phyloP scores from a whole-genome alignment of 1,284 basidiomycete species.

The Taiwanofungus camphoratus region DNA sequence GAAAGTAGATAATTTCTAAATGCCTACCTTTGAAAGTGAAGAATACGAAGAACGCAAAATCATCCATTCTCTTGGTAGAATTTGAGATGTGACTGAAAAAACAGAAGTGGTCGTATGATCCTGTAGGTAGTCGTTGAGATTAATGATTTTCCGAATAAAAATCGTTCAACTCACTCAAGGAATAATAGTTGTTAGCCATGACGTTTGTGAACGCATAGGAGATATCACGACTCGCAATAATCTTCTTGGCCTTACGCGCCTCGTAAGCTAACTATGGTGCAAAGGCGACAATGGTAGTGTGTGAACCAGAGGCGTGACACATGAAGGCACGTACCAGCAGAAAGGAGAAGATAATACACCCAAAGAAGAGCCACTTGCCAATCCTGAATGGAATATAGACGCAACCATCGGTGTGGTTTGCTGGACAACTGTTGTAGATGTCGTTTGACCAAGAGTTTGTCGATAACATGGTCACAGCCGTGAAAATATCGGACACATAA shows the following conservation, averaged over 20 bases:
- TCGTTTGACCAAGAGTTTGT: slow-evolving; percentile 87
- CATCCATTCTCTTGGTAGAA: slow-evolving; percentile 94
- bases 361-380: slow-evolving; percentile 95
- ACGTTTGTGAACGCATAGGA: slow-evolving; percentile 96
- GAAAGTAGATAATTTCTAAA: background rate
- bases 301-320: slow-evolving; percentile 1
- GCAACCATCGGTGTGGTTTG: slow-evolving; percentile 51
- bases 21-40: slow-evolving; percentile 94
- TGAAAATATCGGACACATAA: slow-evolving; percentile 97
- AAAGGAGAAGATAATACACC: slow-evolving; percentile 97
- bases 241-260: slow-evolving; percentile 86
- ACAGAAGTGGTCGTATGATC: slow-evolving; percentile 95
- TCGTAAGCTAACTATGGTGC: slow-evolving; percentile 79
- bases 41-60: slow-evolving; percentile 98
- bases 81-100: slow-evolving; percentile 96
- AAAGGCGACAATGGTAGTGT: slow-evolving; percentile 1
- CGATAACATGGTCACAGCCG: slow-evolving; percentile 94
- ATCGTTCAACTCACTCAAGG: slow-evolving; percentile 61
- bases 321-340: slow-evolving; percentile 59
- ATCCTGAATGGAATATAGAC: slow-evolving; percentile 85
- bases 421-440: slow-evolving; percentile 74
- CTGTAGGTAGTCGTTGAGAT: slow-evolving; percentile 32
- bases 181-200: slow-evolving; percentile 95
- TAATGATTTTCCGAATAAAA: background rate
- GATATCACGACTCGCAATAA: slow-evolving; percentile 92